Evolutionary conservation across 2,329 filamentous ascomycete species (phyloP).

Genomic region (Moelleriella libera): DNA sequence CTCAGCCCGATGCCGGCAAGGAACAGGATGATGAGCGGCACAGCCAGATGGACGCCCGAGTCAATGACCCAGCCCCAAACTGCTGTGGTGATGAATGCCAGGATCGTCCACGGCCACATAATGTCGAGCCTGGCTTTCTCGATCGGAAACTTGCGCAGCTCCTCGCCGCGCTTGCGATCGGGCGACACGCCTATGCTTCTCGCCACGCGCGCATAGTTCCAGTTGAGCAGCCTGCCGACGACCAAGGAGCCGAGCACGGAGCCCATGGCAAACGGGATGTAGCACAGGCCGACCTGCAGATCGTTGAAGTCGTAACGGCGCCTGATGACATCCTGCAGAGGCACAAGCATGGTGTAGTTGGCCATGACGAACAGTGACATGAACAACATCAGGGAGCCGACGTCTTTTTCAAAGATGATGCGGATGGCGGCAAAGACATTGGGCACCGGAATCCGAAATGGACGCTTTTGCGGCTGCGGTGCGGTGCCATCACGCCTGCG

Average conservation of each 20-base stretch:
- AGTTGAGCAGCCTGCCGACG: slow-evolving; percentile 40
- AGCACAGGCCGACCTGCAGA: slow-evolving; percentile 27
- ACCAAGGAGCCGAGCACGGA: slow-evolving; percentile 19
- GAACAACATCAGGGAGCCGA: slow-evolving; percentile 17
- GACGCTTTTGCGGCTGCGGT: slow-evolving; percentile 1
- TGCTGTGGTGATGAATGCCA: slow-evolving; percentile 26
- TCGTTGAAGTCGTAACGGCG: slow-evolving; percentile 18
- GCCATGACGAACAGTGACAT: slow-evolving; percentile 20
- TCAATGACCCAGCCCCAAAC: slow-evolving; percentile 29
- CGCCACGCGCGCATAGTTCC: slow-evolving; percentile 44
- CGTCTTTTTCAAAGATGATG: slow-evolving; percentile 20
- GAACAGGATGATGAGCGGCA: slow-evolving; percentile 24
- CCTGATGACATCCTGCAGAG: slow-evolving; percentile 17
- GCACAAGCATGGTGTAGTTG: slow-evolving; percentile 17
- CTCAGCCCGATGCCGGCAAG: slow-evolving; percentile 20
- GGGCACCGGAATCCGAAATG: slow-evolving; percentile 11
- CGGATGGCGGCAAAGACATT: slow-evolving; percentile 16
- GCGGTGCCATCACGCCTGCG: slow-evolving; percentile 1
- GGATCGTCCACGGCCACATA: slow-evolving; percentile 22
- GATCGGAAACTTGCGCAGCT: slow-evolving; percentile 20
- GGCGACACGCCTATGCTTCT: slow-evolving; percentile 30
- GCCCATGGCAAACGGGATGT: slow-evolving; percentile 22
- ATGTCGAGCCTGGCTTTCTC: slow-evolving; percentile 23
- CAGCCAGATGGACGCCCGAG: slow-evolving; percentile 20
- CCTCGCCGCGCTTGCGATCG: slow-evolving; percentile 26